Evolutionary conservation across 192 early-diverging fungal species (phyloP).

Genomic region (Dissophora globulifera): DNA sequence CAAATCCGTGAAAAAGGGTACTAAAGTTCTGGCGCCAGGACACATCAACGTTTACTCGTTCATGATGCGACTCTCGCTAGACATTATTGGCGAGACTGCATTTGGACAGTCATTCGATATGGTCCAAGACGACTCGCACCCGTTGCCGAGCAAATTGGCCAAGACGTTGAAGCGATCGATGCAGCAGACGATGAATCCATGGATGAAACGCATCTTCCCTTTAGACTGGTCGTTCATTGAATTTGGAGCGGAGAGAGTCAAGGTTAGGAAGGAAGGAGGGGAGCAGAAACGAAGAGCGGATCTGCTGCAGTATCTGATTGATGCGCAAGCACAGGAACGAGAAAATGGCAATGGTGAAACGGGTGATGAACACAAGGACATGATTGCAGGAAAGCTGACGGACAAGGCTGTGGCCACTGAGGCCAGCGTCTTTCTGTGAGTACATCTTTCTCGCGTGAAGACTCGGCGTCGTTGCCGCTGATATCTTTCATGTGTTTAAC

Average conservation of each 20-base stretch:
- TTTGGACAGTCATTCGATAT: constrained; percentile 64
- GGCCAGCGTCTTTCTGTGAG: constrained; percentile 54
- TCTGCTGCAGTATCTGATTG: constrained; percentile 32
- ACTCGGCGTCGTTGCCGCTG: no score
- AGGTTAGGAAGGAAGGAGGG: constrained; percentile 3
- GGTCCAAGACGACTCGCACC: constrained; percentile 59
- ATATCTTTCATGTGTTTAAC: no score
- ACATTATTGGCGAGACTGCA: constrained; percentile 63
- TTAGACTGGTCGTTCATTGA: constrained; percentile 31
- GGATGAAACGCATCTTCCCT: constrained; percentile 30
- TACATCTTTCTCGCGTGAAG: not conserved
- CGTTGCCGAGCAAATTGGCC: constrained; percentile 48
- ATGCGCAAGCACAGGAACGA: constrained; percentile 37
- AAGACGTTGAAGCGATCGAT: constrained; percentile 23
- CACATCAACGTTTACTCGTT: constrained; percentile 36
- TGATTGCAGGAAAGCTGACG: constrained; percentile 35
- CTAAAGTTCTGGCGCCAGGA: constrained; percentile 36
- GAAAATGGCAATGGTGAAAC: constrained; percentile 31
- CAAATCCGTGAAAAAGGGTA: constrained; percentile 29
- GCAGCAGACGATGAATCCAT: constrained; percentile 39
- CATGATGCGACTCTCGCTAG: constrained; percentile 45
- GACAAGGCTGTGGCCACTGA: no score
- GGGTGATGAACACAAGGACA: constrained; percentile 33
- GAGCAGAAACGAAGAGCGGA: constrained; percentile 31
- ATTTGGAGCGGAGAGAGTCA: constrained; percentile 12